Evolutionary conservation across 768 basidiomycete genomes (phyloP), one percentile per base, ranked within the genome.

Genomic region (Termitomyces sp.): DNA sequence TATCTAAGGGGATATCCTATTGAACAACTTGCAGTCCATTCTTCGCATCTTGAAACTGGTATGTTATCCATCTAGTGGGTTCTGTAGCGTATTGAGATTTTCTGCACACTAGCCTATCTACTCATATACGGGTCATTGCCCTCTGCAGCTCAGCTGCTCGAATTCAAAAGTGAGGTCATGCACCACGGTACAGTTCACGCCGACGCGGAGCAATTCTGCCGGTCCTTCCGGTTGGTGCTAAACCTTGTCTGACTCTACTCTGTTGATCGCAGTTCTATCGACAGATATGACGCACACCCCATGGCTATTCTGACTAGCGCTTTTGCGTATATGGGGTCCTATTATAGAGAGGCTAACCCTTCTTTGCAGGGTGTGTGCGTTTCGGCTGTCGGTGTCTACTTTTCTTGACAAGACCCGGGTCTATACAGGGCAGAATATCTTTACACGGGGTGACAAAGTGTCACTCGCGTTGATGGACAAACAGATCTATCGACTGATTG

Each of bases 291-390:
- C 59, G 89, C 93, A 1, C 93, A 95, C 64, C 93, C 93, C 0
- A 94, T 94, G 92, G 84, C 89, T 19, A 94, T 94, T 60, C 77
- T 94, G 44, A 91, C 88, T 4, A 90, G 88, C 62, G 89, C 89
- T 4, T 89, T 95, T 63, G 84, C 93, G 7, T 94, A 94, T 64
- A 72, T 96, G 21, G 92, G 93, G 4, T 91, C 89, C 6, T 91
- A 91, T 68, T 94, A 94, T 65, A 75, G 80, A 63, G 91, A 94
- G 64, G 91, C 91, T 5, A 95, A 95, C 69, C 94, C 94, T 11
- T 90, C 91, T 6, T 70, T 96, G 6, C 85, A 86, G 76, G 94
- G 92, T 80, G 64, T 19, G 27, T 53, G 10, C 19, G 14, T 9
- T 21, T 21, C 2, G 6, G 3, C 19, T 23, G 23, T 27, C 23